phyloP scores from a whole-genome alignment of 1,284 basidiomycete species.

The Porogramme epimiltina region DNA sequence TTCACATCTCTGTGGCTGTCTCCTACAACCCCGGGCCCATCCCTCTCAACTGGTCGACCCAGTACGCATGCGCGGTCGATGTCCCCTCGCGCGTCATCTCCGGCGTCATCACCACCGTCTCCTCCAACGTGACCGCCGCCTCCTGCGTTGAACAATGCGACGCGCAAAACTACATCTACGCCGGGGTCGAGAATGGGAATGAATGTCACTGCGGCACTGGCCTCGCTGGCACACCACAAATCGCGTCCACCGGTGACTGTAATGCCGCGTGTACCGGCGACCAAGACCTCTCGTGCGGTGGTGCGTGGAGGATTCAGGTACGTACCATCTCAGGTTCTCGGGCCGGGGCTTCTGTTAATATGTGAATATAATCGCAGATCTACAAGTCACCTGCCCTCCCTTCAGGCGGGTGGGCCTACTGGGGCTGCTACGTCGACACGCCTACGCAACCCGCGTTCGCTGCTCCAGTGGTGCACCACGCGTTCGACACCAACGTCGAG shows the following conservation, averaged over 20 bases:
- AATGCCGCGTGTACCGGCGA: constrained; percentile 22
- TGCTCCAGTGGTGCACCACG: constrained; percentile 10
- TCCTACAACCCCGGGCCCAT: constrained; percentile 2
- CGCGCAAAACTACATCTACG: constrained; percentile 18
- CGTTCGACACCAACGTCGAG: constrained; percentile 13
- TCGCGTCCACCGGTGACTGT: constrained; percentile 16
- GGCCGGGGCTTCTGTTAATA: neutral
- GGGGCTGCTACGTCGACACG: constrained; percentile 18
- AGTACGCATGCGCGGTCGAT: constrained; percentile 15
- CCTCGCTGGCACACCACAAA: constrained; percentile 7
- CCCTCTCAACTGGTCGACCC: constrained; percentile 15
- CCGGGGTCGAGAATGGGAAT: constrained; percentile 24
- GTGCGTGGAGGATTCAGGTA: constrained; percentile 15
- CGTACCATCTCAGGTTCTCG: neutral
- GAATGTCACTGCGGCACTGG: constrained; percentile 27
- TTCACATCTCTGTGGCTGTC: neutral
- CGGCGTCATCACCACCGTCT: constrained; percentile 11
- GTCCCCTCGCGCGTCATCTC: constrained; percentile 14
- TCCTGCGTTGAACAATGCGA: constrained; percentile 20
- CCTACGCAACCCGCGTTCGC: constrained; percentile 6
- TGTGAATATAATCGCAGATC: neutral
- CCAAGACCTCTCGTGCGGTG: constrained; percentile 20
- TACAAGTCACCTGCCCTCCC: constrained; percentile 19
- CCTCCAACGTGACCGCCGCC: constrained; percentile 18
- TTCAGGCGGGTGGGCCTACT: constrained; percentile 3